A percentile compares a stretch with the other conserved stretches of the same genome.
These are phyloP conservation scores for Hymenoscyphus repandus DNA, from an alignment of 2,329 filamentous ascomycete genomes.

Conservation along the genomic window DNA sequence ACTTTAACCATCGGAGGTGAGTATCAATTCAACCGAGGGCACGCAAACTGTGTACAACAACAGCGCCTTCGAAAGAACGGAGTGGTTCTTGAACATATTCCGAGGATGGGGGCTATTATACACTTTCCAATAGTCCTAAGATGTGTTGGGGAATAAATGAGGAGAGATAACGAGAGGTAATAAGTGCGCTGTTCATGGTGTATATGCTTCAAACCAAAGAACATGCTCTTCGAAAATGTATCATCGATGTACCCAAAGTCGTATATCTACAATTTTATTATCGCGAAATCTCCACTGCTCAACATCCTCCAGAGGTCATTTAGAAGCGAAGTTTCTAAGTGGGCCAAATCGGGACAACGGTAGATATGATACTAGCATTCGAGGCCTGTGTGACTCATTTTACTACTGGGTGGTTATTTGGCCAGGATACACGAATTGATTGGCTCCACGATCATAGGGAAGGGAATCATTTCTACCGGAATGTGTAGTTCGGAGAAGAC, in stretches of 20 bases:
- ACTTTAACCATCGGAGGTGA: slow-evolving; percentile 11
- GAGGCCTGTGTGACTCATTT: not conserved
- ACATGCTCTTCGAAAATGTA: not conserved
- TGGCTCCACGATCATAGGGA: not conserved
- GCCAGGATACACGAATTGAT: not conserved
- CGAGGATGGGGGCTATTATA: not conserved
- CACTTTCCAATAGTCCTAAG: not conserved
- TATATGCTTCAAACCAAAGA: not conserved
- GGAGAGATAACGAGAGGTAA: too few relatives aligned
- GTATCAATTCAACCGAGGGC: slow-evolving; percentile 7
- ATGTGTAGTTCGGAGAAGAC: too few relatives aligned
- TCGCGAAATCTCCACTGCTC: not conserved
- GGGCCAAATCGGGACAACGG: not conserved
- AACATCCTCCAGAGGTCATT: not conserved
- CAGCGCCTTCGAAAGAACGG: slow-evolving; percentile 9
- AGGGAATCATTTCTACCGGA: not conserved
- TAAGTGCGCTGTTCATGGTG: not conserved
- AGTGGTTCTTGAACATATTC: not conserved
- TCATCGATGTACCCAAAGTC: not conserved
- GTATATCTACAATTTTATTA: not conserved
- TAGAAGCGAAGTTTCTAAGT: not conserved
- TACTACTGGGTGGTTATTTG: not conserved
- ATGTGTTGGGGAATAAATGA: not conserved
- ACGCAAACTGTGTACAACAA: slow-evolving; percentile 8
- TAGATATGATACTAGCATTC: not conserved